phyloP scores from a whole-genome alignment of 345 rosid species.

The Murraya koenigii region DNA sequence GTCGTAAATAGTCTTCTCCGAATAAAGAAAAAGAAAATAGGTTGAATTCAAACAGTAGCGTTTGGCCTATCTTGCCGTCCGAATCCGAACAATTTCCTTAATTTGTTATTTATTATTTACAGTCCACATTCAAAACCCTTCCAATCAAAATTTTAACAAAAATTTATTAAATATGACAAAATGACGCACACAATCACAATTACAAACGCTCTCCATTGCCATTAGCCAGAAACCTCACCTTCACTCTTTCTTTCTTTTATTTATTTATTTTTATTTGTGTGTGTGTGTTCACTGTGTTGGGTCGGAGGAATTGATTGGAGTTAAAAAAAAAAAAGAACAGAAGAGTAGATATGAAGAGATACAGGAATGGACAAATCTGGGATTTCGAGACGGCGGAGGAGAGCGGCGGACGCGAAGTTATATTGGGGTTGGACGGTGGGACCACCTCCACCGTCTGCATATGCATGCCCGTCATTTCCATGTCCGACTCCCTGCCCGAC shows the following conservation, averaged over 20 bases:
- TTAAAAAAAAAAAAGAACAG: neutral
- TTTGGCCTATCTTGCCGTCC: constrained; percentile 30
- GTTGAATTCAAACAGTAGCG: neutral
- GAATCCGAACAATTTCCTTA: constrained; percentile 18
- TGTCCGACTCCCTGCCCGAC: constrained; percentile 37
- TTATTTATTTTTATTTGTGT: neutral
- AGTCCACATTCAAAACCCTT: no score
- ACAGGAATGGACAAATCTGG: constrained; percentile 66
- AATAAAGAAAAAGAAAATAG: no score
- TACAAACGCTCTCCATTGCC: neutral
- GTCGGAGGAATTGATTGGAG: neutral
- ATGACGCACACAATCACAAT: neutral
- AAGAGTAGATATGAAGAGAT: constrained; percentile 39
- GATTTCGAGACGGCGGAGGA: constrained; percentile 43
- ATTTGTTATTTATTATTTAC: no score
- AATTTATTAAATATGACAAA: neutral
- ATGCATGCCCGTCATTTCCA: constrained; percentile 51
- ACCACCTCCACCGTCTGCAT: constrained; percentile 75
- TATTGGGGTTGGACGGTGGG: constrained; percentile 73
- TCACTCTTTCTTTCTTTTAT: neutral
- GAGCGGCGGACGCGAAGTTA: constrained; percentile 25
- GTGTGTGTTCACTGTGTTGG: no score
- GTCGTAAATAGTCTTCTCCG: neutral
- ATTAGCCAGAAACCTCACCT: neutral
- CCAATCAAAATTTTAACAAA: no score